Evolutionary conservation across 2,329 filamentous ascomycete species (phyloP).

Genomic region (Ceratocystis smalleyi): DNA sequence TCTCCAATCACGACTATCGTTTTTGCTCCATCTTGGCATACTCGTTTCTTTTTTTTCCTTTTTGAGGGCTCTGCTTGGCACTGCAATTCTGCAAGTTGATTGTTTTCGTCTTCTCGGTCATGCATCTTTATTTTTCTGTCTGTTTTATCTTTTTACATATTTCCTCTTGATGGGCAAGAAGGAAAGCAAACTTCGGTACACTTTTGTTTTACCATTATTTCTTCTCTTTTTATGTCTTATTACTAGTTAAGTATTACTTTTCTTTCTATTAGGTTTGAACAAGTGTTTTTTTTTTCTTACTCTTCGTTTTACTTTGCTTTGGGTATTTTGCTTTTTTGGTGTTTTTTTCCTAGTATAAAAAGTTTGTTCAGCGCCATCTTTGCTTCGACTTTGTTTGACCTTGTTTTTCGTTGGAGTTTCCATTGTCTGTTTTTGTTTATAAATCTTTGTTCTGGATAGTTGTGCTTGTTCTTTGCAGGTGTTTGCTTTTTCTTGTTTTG

Average conservation of each 20-base stretch:
- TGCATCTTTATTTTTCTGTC: neutral
- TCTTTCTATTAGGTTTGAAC: constrained; percentile 4
- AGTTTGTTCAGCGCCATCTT: constrained; percentile 16
- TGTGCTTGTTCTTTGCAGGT: neutral
- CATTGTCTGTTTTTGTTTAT: constrained; percentile 2
- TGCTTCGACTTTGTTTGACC: neutral
- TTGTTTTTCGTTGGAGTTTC: neutral
- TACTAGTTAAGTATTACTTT: constrained; percentile 10
- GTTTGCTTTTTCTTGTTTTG: constrained; percentile 1
- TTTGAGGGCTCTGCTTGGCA: neutral
- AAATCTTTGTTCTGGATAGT: neutral
- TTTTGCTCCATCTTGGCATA: neutral
- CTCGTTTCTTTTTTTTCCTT: neutral
- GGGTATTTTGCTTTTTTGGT: constrained; percentile 6
- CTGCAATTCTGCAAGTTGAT: neutral
- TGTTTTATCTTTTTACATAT: neutral
- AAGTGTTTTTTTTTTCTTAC: neutral
- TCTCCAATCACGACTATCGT: neutral
- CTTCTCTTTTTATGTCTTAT: constrained; percentile 9
- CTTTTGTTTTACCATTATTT: constrained; percentile 4
- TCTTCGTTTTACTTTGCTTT: no score
- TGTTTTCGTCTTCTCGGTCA: neutral
- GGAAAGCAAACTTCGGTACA: constrained; percentile 2
- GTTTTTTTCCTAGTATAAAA: constrained; percentile 13
- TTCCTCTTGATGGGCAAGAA: constrained; percentile 6